These are phyloP conservation scores for Isoetes engelmannii DNA, from an alignment of 83 land plant species.

Conservation along the genomic window DNA sequence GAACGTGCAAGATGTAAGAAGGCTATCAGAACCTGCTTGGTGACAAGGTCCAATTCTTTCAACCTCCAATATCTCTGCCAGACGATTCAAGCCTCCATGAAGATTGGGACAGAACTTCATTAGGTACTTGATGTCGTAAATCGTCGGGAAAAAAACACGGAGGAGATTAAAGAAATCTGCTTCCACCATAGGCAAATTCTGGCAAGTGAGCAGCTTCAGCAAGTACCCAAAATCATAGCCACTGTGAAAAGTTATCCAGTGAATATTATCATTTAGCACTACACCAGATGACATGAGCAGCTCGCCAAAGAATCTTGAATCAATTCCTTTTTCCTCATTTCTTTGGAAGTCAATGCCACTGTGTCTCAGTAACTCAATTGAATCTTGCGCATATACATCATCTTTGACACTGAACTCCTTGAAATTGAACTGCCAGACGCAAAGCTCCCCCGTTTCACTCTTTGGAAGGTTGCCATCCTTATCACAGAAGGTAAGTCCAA, in stretches of 20 bases:
- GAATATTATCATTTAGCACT: constrained; percentile 37
- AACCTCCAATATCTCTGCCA: constrained; percentile 31
- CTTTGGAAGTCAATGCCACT: constrained; percentile 54
- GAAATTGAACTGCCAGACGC: constrained; percentile 67
- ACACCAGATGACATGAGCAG: constrained; percentile 54
- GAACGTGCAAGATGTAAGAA: constrained; percentile 51
- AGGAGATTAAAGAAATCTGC: constrained; percentile 37
- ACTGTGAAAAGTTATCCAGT: constrained; percentile 62
- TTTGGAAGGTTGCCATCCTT: constrained; percentile 44
- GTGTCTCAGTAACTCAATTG: constrained; percentile 39
- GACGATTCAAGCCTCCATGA: constrained; percentile 50
- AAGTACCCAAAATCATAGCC: constrained; percentile 69
- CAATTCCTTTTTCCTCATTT: constrained; percentile 42
- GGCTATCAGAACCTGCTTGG: constrained; percentile 64
- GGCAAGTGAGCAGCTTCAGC: constrained; percentile 42
- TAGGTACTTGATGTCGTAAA: constrained; percentile 57
- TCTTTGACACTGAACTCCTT: constrained; percentile 34
- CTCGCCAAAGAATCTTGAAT: constrained; percentile 44
- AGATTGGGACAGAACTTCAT: constrained; percentile 40
- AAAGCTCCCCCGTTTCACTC: constrained; percentile 34
- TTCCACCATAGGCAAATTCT: constrained; percentile 29
- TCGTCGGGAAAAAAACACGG: constrained; percentile 39
- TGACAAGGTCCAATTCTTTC: constrained; percentile 47
- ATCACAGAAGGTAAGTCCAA: constrained; percentile 57
- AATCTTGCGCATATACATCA: constrained; percentile 36